phyloP scores from a whole-genome alignment of 305 asterid genomes.

The Fraxinus angustifolia region DNA sequence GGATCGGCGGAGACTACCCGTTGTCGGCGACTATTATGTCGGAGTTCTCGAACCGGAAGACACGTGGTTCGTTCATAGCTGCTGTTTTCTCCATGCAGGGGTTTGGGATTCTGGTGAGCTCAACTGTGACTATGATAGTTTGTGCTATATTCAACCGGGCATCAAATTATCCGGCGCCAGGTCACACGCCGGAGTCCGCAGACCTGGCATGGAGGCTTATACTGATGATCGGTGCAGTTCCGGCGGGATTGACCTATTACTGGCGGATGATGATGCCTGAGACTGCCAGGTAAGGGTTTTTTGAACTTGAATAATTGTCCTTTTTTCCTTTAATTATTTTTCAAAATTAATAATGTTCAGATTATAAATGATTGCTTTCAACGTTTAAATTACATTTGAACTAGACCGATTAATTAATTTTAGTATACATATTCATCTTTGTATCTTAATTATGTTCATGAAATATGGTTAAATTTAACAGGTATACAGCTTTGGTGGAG shows the following conservation, averaged over 20 bases:
- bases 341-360: no score
- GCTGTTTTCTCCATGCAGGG: conserved; percentile 70
- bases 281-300: conserved; percentile 40
- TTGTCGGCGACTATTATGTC: conserved; percentile 66
- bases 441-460: neutral
- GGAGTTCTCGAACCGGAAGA: conserved; percentile 46
- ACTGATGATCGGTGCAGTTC: conserved; percentile 48
- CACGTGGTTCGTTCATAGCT: conserved; percentile 52
- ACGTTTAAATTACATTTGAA: neutral
- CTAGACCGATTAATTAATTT: neutral
- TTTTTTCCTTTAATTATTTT: no score
- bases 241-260: conserved; percentile 47
- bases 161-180: neutral
- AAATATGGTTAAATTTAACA: neutral
- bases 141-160: conserved; percentile 38
- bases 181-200: conserved; percentile 29
- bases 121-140: conserved; percentile 43
- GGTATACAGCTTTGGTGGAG: conserved; percentile 58
- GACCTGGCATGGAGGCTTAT: conserved; percentile 60
- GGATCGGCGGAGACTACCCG: conserved; percentile 63
- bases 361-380: neutral
- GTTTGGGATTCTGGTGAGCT: conserved; percentile 49
- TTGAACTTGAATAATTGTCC: no score
- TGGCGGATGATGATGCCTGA: conserved; percentile 72
- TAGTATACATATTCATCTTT: no score